Base-by-base conservation (phyloP, 768 basidiomycete genomes). In the Baorangia bicolor region DNA sequence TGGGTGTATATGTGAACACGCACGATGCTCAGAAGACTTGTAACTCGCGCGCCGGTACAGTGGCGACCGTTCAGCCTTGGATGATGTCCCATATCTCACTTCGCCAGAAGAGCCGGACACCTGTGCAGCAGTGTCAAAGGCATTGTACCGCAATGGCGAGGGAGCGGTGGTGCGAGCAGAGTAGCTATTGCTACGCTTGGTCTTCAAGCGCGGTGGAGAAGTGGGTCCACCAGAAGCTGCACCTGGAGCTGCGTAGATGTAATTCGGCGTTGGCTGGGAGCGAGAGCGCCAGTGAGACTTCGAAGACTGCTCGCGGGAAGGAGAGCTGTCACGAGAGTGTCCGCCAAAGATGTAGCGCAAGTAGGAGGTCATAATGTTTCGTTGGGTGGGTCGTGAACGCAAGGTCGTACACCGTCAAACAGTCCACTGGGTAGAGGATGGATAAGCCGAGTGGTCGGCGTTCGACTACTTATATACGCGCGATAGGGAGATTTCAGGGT, bases 301-400 rank as follows among this genome's bases (percentile, higher is more conserved):
- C 53, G 76, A 56, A 44, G 67, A 60, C 58, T 62, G 57, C 46
- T 62, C 60, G 60, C 65, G 63, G 37, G 62, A 55, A 51, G 60
- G 60, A 60, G 62, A 63, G 44, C 33, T 64, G 37, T 69, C 66
- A 14, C 67, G 68, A 40, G 66, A 58, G 51, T 69, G 47, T 37
- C 71, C 72, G 40, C 78, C 77, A 53, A 79, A 79, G 61, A 78
- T 69, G 56, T 67, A 78, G 57, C 81, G 81, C 55, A 83, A 64
- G 71, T 80, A 79, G 33, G 81, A 77, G 47, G 79, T 74, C 81
- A 82, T 82, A 53, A 51, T 60, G 49, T 18, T 48, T 55, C 53
- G 60, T 66, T 28, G 30, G 20, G 45, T 33, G 9, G 37, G 51
- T 62, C 63, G 71, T 67, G 40, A 62, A 50, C 13, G 40, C 46